phyloP scores from a whole-genome alignment of 805 yeast species.

The Clavispora asparagi region DNA sequence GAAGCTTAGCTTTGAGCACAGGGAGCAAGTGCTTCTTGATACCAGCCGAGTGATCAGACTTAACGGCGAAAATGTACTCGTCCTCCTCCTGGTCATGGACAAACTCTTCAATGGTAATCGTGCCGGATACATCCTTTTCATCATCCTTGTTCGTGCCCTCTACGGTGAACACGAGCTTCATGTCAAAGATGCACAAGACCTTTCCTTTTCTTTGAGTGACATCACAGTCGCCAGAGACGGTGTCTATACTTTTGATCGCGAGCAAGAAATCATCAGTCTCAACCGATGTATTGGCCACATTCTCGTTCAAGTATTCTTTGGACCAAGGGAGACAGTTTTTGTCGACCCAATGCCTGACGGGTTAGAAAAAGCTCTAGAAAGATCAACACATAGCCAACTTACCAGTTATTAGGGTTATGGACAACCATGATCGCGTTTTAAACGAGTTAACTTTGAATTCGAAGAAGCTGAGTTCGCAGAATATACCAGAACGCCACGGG shows the following conservation, averaged over 20 bases:
- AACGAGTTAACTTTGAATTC: background rate
- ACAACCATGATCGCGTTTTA: constrained; percentile 47
- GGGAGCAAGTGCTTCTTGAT: constrained; percentile 52
- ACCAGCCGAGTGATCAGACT: constrained; percentile 33
- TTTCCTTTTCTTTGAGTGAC: constrained; percentile 82
- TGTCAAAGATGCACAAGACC: constrained; percentile 69
- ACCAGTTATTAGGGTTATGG: constrained; percentile 68
- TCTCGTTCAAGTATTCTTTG: constrained; percentile 41
- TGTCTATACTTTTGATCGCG: constrained; percentile 35
- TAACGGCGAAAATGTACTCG: constrained; percentile 50
- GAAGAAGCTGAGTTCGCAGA: background rate
- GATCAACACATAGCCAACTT: constrained; percentile 17
- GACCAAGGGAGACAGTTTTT: constrained; percentile 66
- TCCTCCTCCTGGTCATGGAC: constrained; percentile 73
- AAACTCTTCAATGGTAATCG: constrained; percentile 56
- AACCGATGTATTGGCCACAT: constrained; percentile 26
- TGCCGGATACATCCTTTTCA: constrained; percentile 36
- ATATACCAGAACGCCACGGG: background rate
- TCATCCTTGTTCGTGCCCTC: constrained; percentile 35
- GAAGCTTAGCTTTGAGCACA: constrained; percentile 40
- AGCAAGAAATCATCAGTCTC: constrained; percentile 22
- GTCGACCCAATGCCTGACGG: constrained; percentile 64
- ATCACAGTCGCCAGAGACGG: constrained; percentile 67
- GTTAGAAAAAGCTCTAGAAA: constrained; percentile 11
- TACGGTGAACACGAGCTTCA: constrained; percentile 45